Percentiles rank a stretch among this genome's conserved stretches.
Conservation (phyloP, 495 filamentous ascomycete species). For the Neurospora sp. region DNA sequence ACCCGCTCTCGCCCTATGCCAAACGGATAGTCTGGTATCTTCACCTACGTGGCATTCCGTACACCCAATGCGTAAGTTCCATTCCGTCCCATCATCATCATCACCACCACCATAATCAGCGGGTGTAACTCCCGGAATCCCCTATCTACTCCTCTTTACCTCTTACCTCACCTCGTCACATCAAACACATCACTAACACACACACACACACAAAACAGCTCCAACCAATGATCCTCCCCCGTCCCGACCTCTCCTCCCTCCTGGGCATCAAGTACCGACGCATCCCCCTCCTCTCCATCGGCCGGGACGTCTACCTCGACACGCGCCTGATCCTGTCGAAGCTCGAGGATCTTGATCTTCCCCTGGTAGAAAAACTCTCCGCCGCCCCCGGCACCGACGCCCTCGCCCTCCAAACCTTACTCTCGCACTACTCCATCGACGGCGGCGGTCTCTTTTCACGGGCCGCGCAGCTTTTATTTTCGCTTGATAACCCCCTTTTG, state of each 20-base stretch:
- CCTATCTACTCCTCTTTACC: not conserved
- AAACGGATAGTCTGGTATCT: slow-evolving; percentile 50
- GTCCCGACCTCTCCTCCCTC: slow-evolving; percentile 40
- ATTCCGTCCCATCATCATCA: not conserved
- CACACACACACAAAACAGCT: slow-evolving; percentile 19
- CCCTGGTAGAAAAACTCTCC: slow-evolving; percentile 1
- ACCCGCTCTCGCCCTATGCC: slow-evolving; percentile 49
- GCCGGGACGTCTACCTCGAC: slow-evolving; percentile 47
- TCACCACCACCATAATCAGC: not conserved
- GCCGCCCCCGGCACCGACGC: slow-evolving; percentile 6
- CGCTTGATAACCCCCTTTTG: slow-evolving; percentile 35
- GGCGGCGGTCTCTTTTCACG: slow-evolving; percentile 37
- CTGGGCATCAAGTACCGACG: slow-evolving; percentile 54
- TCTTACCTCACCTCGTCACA: not conserved
- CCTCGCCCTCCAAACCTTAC: slow-evolving; percentile 11
- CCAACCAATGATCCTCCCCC: slow-evolving; percentile 50
- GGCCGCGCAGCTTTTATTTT: slow-evolving; percentile 35
- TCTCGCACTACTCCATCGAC: slow-evolving; percentile 23
- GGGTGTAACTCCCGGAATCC: not conserved
- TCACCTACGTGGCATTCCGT: slow-evolving; percentile 45
- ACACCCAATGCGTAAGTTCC: slow-evolving; percentile 44
- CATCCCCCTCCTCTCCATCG: slow-evolving; percentile 53
- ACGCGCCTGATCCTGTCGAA: slow-evolving; percentile 49
- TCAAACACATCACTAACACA: not conserved
- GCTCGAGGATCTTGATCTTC: slow-evolving; percentile 34